A percentile compares a stretch with the other conserved stretches of the same genome.
Conservation (phyloP, 1,284 basidiomycete species). For the Erythrobasidium hasegawianum region DNA sequence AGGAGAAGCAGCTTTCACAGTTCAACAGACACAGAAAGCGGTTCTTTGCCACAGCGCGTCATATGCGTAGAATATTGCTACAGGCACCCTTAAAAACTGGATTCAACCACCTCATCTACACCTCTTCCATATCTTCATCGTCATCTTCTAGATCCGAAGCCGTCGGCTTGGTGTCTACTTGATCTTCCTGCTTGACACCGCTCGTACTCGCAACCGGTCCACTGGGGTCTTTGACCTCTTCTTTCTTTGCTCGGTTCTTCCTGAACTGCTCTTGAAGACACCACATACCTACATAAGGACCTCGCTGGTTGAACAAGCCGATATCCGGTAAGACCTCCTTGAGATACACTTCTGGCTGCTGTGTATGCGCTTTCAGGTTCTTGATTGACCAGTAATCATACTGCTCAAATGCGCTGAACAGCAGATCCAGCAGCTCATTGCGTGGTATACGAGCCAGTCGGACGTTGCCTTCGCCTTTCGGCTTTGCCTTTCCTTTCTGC, state of each 20-base stretch:
- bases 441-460: constrained; percentile 82
- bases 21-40: too few species aligned
- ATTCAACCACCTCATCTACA: neutral
- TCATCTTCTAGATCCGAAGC: constrained; percentile 24
- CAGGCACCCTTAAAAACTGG: too few species aligned
- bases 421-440: constrained; percentile 79
- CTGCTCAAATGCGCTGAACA: constrained; percentile 75
- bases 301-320: constrained; percentile 73
- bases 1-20: neutral
- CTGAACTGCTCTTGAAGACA: constrained; percentile 33
- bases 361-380: constrained; percentile 69
- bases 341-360: constrained; percentile 87
- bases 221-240: constrained; percentile 9
- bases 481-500: constrained; percentile 40
- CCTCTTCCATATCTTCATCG: constrained; percentile 36
- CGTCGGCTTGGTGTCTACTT: constrained; percentile 15
- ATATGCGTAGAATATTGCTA: too few species aligned
- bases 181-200: constrained; percentile 18
- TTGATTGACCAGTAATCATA: constrained; percentile 79
- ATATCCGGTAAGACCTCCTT: constrained; percentile 80
- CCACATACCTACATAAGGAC: constrained; percentile 56
- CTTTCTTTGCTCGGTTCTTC: constrained; percentile 19
- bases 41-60: too few species aligned
- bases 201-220: constrained; percentile 5
- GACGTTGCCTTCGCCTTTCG: constrained; percentile 34